Percentiles rank a stretch among this genome's conserved stretches.
Conservation (phyloP, 768 basidiomycete species). For the Pisolithus albus region DNA sequence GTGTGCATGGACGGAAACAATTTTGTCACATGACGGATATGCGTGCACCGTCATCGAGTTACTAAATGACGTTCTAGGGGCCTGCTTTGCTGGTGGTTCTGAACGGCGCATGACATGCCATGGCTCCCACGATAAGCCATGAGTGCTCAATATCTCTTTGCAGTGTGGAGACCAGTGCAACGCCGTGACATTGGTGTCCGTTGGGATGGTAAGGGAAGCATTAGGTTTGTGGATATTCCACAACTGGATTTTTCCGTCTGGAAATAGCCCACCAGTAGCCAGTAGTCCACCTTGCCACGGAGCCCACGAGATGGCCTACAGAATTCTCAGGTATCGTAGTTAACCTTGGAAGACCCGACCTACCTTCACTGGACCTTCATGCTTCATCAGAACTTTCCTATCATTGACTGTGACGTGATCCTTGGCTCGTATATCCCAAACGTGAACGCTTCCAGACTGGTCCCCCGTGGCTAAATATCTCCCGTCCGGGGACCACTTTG, state of each 20-base stretch:
- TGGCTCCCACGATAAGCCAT: slow-evolving; percentile 37
- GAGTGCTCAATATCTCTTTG: slow-evolving; percentile 81
- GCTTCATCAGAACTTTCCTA: slow-evolving; percentile 36
- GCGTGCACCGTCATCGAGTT: slow-evolving; percentile 43
- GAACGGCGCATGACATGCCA: slow-evolving; percentile 13
- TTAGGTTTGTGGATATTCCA: slow-evolving; percentile 38
- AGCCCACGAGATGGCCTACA: slow-evolving; percentile 66
- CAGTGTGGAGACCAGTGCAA: slow-evolving; percentile 69
- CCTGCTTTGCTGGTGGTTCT: slow-evolving; percentile 17
- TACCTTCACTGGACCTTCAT: slow-evolving; percentile 40
- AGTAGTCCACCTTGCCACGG: slow-evolving; percentile 65
- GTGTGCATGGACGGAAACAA: slow-evolving; percentile 55
- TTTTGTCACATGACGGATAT: slow-evolving; percentile 46
- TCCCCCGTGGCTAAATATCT: slow-evolving; percentile 37
- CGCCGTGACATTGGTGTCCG: slow-evolving; percentile 50
- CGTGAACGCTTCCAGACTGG: slow-evolving; percentile 32
- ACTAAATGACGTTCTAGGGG: slow-evolving; percentile 24
- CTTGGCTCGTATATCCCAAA: slow-evolving; percentile 38
- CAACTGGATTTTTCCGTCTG: slow-evolving; percentile 51
- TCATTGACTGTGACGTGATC: slow-evolving; percentile 25
- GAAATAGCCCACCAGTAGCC: slow-evolving; percentile 60
- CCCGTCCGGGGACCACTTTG: slow-evolving; percentile 37
- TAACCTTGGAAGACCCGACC: background rate
- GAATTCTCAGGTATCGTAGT: background rate
- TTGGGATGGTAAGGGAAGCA: slow-evolving; percentile 38